These are phyloP conservation scores for Aspergillus ochraceoroseus DNA, from an alignment of 2,329 filamentous ascomycete genomes.

Conservation along the genomic window DNA sequence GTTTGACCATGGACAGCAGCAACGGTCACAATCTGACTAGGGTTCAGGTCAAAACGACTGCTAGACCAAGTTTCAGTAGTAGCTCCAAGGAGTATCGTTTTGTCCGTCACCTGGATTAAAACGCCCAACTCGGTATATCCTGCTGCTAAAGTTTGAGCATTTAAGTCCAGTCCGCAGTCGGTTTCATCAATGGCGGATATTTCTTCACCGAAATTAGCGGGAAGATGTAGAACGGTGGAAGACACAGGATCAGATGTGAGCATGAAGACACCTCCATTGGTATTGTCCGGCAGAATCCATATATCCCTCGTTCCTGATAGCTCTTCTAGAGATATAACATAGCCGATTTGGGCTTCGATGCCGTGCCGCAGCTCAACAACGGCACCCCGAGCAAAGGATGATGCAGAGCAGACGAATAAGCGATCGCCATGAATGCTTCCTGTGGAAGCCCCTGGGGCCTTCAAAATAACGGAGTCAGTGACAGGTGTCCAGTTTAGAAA, in stretches of 20 bases:
- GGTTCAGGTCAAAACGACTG: slow-evolving; percentile 22
- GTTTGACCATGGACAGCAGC: slow-evolving; percentile 30
- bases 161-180: slow-evolving; percentile 40
- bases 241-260: slow-evolving; percentile 43
- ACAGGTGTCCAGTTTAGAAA: slow-evolving; percentile 60
- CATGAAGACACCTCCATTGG: slow-evolving; percentile 34
- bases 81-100: slow-evolving; percentile 32
- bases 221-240: slow-evolving; percentile 37
- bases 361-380: slow-evolving; percentile 67
- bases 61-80: slow-evolving; percentile 22
- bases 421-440: slow-evolving; percentile 46
- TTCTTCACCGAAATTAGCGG: slow-evolving; percentile 37
- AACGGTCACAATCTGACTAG: slow-evolving; percentile 25
- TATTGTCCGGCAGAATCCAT: slow-evolving; percentile 41
- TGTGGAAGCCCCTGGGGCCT: slow-evolving; percentile 13
- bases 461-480: slow-evolving; percentile 43
- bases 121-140: slow-evolving; percentile 34
- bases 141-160: slow-evolving; percentile 43
- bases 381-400: slow-evolving; percentile 54
- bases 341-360: slow-evolving; percentile 61
- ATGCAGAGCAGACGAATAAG: slow-evolving; percentile 63
- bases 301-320: slow-evolving; percentile 40
- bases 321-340: slow-evolving; percentile 40
- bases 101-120: slow-evolving; percentile 43
- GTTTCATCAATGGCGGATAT: slow-evolving; percentile 39